Percentiles rank a stretch among this genome's conserved stretches.
Conservation (phyloP, 2,329 filamentous ascomycete species). For the Dothistroma septosporum region DNA sequence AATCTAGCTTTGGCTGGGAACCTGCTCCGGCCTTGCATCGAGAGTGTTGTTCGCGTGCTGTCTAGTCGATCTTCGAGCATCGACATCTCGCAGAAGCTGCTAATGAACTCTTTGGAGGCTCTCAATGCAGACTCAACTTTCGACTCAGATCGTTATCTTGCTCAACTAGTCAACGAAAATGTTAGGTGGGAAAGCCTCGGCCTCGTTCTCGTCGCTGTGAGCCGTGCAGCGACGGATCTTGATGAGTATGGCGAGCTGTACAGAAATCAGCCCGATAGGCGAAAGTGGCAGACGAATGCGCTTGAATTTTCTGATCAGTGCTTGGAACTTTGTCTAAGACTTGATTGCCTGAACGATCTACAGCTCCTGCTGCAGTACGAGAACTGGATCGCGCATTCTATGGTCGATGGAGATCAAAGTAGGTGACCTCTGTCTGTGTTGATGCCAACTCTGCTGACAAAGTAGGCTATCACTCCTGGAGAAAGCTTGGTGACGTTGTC, state of each 20-base stretch:
- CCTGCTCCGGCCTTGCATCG: conserved; percentile 23
- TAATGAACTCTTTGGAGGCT: conserved; percentile 7
- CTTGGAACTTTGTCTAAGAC: conserved; percentile 35
- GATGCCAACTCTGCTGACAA: conserved; percentile 6
- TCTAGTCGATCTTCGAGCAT: neutral
- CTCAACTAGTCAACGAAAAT: conserved; percentile 12
- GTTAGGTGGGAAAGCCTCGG: conserved; percentile 41
- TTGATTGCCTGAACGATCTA: conserved; percentile 42
- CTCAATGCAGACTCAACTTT: conserved; percentile 2
- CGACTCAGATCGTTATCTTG: conserved; percentile 8
- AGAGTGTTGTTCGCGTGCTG: conserved; percentile 19
- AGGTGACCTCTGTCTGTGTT: conserved; percentile 15
- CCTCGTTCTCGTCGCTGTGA: conserved; percentile 39
- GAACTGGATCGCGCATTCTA: conserved; percentile 45
- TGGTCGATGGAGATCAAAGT: conserved; percentile 46
- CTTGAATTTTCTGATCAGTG: conserved; percentile 32
- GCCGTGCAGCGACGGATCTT: conserved; percentile 35
- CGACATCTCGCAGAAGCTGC: conserved; percentile 5
- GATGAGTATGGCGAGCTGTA: conserved; percentile 33
- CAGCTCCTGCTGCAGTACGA: conserved; percentile 47
- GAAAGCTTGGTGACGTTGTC: conserved; percentile 45
- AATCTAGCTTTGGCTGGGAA: conserved; percentile 29
- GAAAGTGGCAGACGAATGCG: conserved; percentile 27
- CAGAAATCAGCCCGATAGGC: conserved; percentile 26
- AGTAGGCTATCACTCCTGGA: conserved; percentile 47